Conservation (phyloP, 1,284 basidiomycete species). For the Malassezia pachydermatis region DNA sequence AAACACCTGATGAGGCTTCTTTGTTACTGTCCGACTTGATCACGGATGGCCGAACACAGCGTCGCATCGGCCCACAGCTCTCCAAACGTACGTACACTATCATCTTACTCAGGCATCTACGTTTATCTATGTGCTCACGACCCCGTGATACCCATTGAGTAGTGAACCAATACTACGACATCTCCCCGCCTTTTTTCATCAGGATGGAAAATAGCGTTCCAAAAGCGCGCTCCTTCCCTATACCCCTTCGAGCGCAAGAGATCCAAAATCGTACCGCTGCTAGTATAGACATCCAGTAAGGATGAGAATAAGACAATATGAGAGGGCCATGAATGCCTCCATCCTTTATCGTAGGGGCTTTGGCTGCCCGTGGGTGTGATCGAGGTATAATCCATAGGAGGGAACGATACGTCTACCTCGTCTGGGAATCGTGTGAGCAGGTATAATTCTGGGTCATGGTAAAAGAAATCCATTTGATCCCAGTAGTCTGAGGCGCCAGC, state of each 20-base stretch:
- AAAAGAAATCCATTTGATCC: constrained; percentile 79
- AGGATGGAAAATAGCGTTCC: constrained; percentile 67
- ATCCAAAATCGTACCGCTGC: neutral
- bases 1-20: neutral
- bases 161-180: constrained; percentile 59
- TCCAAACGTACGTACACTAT: constrained; percentile 1
- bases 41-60: neutral
- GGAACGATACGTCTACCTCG: constrained; percentile 58
- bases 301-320: constrained; percentile 70
- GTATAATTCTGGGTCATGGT: constrained; percentile 62
- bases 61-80: neutral
- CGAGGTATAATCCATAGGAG: constrained; percentile 39
- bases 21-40: neutral
- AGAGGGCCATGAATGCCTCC: constrained; percentile 67
- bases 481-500: constrained; percentile 52
- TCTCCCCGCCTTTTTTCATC: constrained; percentile 64
- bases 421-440: constrained; percentile 59
- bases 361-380: neutral
- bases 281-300: constrained; percentile 52
- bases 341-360: constrained; percentile 40
- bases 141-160: constrained; percentile 4
- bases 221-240: constrained; percentile 57
- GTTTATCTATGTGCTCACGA: too few relatives aligned
- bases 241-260: constrained; percentile 60
- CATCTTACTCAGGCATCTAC: too few relatives aligned